A percentile compares a stretch with the other conserved stretches of the same genome.
Conservation (phyloP, 73 alveolate species). For the Paramecium tetraurelia region DNA sequence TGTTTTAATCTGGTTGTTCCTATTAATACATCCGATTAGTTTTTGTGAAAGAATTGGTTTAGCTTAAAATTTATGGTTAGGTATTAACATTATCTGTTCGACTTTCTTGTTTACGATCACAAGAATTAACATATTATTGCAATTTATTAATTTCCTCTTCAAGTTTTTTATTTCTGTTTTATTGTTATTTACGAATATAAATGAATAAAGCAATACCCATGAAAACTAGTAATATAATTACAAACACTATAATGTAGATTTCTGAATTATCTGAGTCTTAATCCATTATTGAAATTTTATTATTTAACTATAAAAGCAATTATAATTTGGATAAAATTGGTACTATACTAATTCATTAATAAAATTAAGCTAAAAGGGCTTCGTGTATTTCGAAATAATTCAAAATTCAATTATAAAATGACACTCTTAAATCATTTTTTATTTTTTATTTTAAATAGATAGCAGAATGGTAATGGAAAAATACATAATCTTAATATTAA, state of each 20-base stretch:
- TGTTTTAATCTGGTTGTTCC: neutral
- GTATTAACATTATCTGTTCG: constrained; percentile 9
- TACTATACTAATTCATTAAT: neutral
- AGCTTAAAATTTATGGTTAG: neutral
- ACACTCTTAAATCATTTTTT: neutral
- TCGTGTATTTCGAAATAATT: too few species aligned
- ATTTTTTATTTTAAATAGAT: too few species aligned
- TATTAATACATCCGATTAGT: neutral
- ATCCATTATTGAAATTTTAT: neutral
- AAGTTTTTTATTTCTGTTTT: neutral
- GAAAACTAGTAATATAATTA: neutral
- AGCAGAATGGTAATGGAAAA: neutral
- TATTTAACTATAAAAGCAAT: neutral
- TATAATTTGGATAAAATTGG: neutral
- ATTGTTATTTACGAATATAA: neutral
- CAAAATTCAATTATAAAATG: neutral
- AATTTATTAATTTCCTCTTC: constrained; percentile 1
- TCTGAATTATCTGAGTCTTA: neutral
- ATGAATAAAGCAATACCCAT: neutral
- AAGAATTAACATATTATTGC: neutral
- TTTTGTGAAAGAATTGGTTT: neutral
- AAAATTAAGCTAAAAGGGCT: too few species aligned
- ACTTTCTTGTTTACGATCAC: neutral
- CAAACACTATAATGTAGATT: neutral
- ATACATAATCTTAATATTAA: neutral